These are phyloP conservation scores for Barnettozyma salicaria DNA, from an alignment of 805 yeast genomes.

Conservation along the genomic window DNA sequence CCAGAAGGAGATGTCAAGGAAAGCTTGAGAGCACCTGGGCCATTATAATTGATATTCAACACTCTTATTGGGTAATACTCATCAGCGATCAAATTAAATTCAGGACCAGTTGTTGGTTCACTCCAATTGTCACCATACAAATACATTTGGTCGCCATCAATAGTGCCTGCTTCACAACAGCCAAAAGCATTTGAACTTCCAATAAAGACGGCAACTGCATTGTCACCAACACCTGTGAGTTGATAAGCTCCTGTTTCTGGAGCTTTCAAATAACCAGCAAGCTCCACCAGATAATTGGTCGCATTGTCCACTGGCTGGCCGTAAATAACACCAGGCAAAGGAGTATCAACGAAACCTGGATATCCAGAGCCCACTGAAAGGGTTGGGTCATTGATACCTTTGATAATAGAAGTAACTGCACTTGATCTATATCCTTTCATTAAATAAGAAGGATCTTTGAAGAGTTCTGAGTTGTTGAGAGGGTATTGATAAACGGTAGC, in stretches of 20 bases:
- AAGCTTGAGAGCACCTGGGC: background rate
- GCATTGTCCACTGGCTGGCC: background rate
- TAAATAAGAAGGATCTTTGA: background rate
- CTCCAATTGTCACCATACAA: too few relatives aligned
- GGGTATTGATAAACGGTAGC: background rate
- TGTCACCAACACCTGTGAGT: background rate
- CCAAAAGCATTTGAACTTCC: background rate
- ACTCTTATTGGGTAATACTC: conserved; percentile 2
- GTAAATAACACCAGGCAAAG: background rate
- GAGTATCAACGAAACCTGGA: background rate
- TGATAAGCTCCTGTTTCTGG: background rate
- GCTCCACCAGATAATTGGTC: background rate
- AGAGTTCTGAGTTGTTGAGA: background rate
- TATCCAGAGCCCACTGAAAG: too few relatives aligned
- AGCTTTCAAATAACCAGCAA: conserved; percentile 1
- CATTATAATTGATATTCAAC: background rate
- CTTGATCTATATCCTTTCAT: background rate
- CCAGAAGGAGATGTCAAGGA: background rate
- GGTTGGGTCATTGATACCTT: background rate
- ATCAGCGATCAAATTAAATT: too few relatives aligned
- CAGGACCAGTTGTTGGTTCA: too few relatives aligned
- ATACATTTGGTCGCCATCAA: background rate
- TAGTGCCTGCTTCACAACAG: background rate
- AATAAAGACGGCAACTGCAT: background rate
- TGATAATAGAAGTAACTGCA: background rate